phyloP scores from a whole-genome alignment of 208 protist genomes.

The Kentomonas sorsogonicus region DNA sequence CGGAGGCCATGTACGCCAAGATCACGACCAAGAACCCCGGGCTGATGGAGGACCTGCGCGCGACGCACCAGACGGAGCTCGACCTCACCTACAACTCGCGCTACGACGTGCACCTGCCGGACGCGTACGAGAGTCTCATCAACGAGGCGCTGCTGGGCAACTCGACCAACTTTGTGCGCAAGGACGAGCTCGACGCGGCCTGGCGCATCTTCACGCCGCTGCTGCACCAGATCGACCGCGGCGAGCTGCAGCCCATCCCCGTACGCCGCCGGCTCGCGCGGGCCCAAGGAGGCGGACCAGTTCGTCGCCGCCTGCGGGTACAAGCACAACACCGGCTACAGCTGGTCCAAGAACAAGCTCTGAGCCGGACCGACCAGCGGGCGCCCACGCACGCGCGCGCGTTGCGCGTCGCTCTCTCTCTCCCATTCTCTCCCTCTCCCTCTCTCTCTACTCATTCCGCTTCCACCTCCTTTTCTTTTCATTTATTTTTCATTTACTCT shows the following conservation, averaged over 20 bases:
- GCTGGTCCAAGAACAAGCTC: constrained; percentile 58
- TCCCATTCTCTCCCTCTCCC: too few species aligned
- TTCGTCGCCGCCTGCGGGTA: constrained; percentile 56
- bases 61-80: constrained; percentile 85
- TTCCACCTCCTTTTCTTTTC: too few species aligned
- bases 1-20: constrained; percentile 91
- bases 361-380: constrained; percentile 15
- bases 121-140: constrained; percentile 91
- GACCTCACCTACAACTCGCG: constrained; percentile 84
- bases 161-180: constrained; percentile 88
- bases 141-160: constrained; percentile 79
- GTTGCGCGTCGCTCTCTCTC: too few species aligned
- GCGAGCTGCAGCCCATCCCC: constrained; percentile 50
- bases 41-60: constrained; percentile 49
- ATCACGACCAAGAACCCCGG: constrained; percentile 88
- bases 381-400: too few species aligned
- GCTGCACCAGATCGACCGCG: constrained; percentile 80
- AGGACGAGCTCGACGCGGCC: constrained; percentile 87
- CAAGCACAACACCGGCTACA: constrained; percentile 45
- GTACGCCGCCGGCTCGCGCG: constrained; percentile 79
- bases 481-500: constrained; percentile 14
- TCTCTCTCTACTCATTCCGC: too few species aligned
- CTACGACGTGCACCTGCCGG: constrained; percentile 76
- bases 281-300: constrained; percentile 70
- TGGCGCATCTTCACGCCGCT: constrained; percentile 91